A percentile compares a stretch with the other conserved stretches of the same genome.
Evolutionary conservation across 805 yeast species (phyloP).

Genomic region (Dipodascus geniculatus): DNA sequence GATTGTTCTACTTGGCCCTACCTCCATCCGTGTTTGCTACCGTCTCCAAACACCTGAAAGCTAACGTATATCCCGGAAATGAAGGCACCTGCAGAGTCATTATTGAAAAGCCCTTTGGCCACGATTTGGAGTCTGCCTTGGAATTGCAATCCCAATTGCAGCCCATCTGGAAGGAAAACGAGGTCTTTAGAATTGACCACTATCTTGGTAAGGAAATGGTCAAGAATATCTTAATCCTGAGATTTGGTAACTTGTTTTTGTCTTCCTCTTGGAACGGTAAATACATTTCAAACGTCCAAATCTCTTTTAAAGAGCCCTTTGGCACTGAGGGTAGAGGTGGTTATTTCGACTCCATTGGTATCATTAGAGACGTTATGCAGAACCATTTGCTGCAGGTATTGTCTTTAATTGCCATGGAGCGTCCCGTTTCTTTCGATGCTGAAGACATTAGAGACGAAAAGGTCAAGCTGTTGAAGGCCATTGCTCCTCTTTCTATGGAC

Average conservation of each 20-base stretch:
- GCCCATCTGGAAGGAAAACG: constrained; percentile 84
- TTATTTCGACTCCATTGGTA: constrained; percentile 89
- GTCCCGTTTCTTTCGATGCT: constrained; percentile 84
- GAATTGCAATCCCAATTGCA: constrained; percentile 65
- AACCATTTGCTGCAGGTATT: constrained; percentile 90
- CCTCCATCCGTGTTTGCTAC: constrained; percentile 86
- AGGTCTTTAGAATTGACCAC: constrained; percentile 92
- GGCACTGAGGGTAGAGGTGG: constrained; percentile 99
- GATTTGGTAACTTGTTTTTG: constrained; percentile 85
- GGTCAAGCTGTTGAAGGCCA: constrained; percentile 80
- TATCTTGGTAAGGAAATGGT: constrained; percentile 98
- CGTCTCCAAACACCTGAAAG: constrained; percentile 66
- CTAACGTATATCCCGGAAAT: constrained; percentile 47
- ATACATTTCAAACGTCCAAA: constrained; percentile 69
- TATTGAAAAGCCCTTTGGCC: constrained; percentile 96
- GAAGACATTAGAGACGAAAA: constrained; percentile 94
- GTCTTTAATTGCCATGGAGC: constrained; percentile 87
- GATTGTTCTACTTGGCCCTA: constrained; percentile 83
- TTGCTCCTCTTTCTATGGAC: constrained; percentile 50
- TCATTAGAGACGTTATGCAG: constrained; percentile 96
- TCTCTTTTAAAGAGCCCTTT: constrained; percentile 93
- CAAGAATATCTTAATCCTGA: constrained; percentile 75
- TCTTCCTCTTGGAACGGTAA: constrained; percentile 83
- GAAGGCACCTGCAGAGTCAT: constrained; percentile 70
- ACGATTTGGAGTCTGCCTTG: constrained; percentile 69